A percentile compares a stretch with the other conserved stretches of the same genome.
Conservation (phyloP, 2,329 filamentous ascomycete species). For the Phoma sp. region DNA sequence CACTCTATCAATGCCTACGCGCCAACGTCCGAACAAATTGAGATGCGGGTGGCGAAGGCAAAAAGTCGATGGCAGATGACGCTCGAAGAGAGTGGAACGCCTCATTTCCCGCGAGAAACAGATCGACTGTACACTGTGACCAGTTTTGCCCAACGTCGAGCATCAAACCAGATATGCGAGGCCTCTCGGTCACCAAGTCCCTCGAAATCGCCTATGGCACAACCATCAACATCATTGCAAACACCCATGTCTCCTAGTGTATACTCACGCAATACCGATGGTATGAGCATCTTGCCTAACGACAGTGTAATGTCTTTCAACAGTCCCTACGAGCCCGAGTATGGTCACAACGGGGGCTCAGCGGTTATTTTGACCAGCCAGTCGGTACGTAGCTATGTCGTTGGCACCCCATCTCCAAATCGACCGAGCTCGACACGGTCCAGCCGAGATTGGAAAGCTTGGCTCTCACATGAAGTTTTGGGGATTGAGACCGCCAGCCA, state of each 20-base stretch:
- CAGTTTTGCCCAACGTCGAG: constrained; percentile 7
- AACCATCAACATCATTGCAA: constrained; percentile 13
- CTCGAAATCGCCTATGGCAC: constrained; percentile 17
- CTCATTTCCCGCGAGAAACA: constrained; percentile 38
- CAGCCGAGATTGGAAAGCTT: constrained; percentile 56
- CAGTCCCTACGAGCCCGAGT: constrained; percentile 8
- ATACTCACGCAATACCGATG: constrained; percentile 54
- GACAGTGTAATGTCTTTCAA: constrained; percentile 43
- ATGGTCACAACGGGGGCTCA: constrained; percentile 36
- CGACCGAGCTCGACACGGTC: constrained; percentile 33
- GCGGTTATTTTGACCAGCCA: constrained; percentile 54
- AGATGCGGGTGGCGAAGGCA: constrained; percentile 46
- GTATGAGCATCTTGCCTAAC: constrained; percentile 43
- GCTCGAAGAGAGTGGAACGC: constrained; percentile 43
- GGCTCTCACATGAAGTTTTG: constrained; percentile 54
- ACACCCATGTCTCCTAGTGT: constrained; percentile 54
- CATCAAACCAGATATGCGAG: not conserved
- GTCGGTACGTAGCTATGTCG: constrained; percentile 52
- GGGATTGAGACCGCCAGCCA: constrained; percentile 41
- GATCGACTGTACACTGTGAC: constrained; percentile 27
- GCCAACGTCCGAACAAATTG: constrained; percentile 50
- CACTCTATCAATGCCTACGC: constrained; percentile 5
- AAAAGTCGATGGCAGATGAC: constrained; percentile 52
- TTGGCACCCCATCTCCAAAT: constrained; percentile 40
- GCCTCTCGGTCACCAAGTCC: not conserved